These are phyloP conservation scores for Linnemannia zychae DNA, from an alignment of 192 early-diverging fungal genomes.

Conservation along the genomic window DNA sequence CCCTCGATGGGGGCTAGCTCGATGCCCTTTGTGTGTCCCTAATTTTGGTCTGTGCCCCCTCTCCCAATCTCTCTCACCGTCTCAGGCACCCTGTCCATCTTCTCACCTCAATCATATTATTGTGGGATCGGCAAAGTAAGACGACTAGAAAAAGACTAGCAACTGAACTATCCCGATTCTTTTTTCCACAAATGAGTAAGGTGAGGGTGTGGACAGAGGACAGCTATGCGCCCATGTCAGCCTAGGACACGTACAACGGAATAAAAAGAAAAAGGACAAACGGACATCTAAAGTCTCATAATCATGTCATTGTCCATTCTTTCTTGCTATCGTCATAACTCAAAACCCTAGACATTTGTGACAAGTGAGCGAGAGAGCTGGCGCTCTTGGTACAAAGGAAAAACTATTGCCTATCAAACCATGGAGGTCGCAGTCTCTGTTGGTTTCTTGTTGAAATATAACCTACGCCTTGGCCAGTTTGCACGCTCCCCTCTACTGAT, in stretches of 20 bases:
- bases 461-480: background rate
- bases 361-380: too few species aligned
- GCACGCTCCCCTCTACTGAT: background rate
- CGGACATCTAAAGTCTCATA: background rate
- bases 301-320: background rate
- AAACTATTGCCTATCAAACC: background rate
- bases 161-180: too few species aligned
- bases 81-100: constrained; percentile 11
- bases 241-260: background rate
- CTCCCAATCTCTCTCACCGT: background rate
- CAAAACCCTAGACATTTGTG: background rate
- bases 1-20: background rate
- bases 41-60: background rate
- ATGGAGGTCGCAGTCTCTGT: background rate
- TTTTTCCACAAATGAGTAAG: background rate
- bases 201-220: background rate
- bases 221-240: background rate
- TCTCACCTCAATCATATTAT: too few species aligned
- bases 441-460: background rate
- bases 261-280: background rate
- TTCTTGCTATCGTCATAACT: background rate
- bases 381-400: background rate
- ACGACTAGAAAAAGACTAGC: background rate
- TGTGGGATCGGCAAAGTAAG: background rate
- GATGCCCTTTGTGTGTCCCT: background rate